A percentile compares a stretch with the other conserved stretches of the same genome.
These are phyloP conservation scores for Sanghuangporus weigelae DNA, from an alignment of 1,284 basidiomycete genomes.

Conservation along the genomic window DNA sequence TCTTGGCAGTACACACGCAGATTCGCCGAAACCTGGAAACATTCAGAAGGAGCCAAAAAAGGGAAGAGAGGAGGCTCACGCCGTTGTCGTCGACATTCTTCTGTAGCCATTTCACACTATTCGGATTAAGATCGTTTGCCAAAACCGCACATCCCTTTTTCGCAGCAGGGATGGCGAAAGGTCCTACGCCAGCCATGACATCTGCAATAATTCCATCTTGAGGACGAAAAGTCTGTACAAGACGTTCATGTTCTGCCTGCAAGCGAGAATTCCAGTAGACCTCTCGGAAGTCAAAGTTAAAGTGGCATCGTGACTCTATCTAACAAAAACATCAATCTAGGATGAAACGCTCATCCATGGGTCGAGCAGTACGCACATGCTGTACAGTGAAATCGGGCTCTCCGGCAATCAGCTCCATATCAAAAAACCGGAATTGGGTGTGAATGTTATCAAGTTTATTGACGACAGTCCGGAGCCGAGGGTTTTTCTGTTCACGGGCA, in stretches of 20 bases:
- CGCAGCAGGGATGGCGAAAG: conserved; percentile 91
- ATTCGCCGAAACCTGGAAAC: conserved; percentile 55
- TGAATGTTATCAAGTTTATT: conserved; percentile 93
- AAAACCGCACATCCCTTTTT: conserved; percentile 86
- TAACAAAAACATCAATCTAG: conserved; percentile 6
- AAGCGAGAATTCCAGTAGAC: conserved; percentile 99
- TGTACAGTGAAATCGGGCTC: conserved; percentile 81
- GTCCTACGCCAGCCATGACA: conserved; percentile 96
- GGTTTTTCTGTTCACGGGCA: conserved; percentile 65
- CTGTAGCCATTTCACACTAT: conserved; percentile 74
- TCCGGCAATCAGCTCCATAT: conserved; percentile 96
- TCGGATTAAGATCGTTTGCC: conserved; percentile 94
- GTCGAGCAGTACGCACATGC: conserved; percentile 47
- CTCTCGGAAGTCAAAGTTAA: conserved; percentile 90
- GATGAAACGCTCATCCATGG: not conserved
- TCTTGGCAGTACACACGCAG: conserved; percentile 76
- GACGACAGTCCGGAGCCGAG: conserved; percentile 80
- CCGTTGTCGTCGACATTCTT: conserved; percentile 73
- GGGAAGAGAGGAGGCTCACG: conserved; percentile 36
- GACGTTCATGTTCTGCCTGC: conserved; percentile 85
- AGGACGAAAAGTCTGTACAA: conserved; percentile 66
- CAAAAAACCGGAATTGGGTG: conserved; percentile 86
- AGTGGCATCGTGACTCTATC: conserved; percentile 84
- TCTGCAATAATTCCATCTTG: conserved; percentile 80
- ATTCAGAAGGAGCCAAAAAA: not conserved